Percentiles rank a stretch among this genome's conserved stretches.
These are phyloP conservation scores for Albugo candida DNA, from an alignment of 352 stramenopile genomes.

Conservation along the genomic window DNA sequence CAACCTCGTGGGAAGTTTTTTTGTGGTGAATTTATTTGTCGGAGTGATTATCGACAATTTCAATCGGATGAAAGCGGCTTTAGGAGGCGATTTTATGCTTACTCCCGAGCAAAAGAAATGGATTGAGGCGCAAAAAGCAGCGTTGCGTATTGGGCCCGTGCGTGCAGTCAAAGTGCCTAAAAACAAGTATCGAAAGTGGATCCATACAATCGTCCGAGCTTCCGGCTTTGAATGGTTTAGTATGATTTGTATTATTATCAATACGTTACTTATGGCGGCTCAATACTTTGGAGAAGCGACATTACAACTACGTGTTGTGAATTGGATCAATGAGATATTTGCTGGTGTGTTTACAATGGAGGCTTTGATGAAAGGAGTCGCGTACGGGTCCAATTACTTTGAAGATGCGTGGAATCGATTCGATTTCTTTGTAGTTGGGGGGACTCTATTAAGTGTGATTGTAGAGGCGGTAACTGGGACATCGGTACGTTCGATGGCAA, in stretches of 20 bases:
- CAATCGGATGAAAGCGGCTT: slow-evolving; percentile 69
- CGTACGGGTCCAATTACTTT: slow-evolving; percentile 67
- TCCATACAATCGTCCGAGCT: slow-evolving; percentile 49
- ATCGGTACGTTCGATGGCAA: slow-evolving; percentile 53
- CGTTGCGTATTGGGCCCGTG: slow-evolving; percentile 39
- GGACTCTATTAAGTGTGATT: slow-evolving; percentile 38
- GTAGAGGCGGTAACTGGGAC: slow-evolving; percentile 31
- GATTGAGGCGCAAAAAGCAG: slow-evolving; percentile 60
- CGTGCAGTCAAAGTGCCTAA: slow-evolving; percentile 30
- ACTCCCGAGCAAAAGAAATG: slow-evolving; percentile 83
- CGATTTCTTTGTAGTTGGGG: slow-evolving; percentile 66
- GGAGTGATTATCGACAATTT: slow-evolving; percentile 91
- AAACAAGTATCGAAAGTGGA: slow-evolving; percentile 20
- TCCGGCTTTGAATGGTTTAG: slow-evolving; percentile 75
- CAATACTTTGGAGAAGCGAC: slow-evolving; percentile 70
- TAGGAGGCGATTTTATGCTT: slow-evolving; percentile 60
- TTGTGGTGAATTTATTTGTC: slow-evolving; percentile 88
- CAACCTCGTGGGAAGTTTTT: slow-evolving; percentile 85
- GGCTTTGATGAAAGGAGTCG: slow-evolving; percentile 70
- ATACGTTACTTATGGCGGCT: slow-evolving; percentile 77
- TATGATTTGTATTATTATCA: slow-evolving; percentile 79
- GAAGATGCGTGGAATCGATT: slow-evolving; percentile 77
- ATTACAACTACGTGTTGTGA: slow-evolving; percentile 28
- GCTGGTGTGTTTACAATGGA: slow-evolving; percentile 79
- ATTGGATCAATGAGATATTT: slow-evolving; percentile 72